These are phyloP conservation scores for Endoconidiophora laricicola DNA, from an alignment of 2,329 filamentous ascomycete species.

Conservation along the genomic window DNA sequence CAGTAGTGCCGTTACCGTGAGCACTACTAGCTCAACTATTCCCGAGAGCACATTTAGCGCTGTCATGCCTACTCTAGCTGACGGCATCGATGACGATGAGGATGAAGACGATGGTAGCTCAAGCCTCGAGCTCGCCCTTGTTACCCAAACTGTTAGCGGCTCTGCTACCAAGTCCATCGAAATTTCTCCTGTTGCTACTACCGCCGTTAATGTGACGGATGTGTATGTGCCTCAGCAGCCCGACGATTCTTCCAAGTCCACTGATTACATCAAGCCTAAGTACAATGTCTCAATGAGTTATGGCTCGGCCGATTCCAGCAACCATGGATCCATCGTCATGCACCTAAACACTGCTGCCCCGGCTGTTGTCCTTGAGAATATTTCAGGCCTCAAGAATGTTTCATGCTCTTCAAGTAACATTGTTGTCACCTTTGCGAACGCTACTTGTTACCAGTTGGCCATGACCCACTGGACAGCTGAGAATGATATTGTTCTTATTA, in stretches of 20 bases:
- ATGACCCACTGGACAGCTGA: conserved; percentile 14
- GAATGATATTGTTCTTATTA: conserved; percentile 23
- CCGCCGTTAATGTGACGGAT: conserved; percentile 8
- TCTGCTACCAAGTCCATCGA: neutral
- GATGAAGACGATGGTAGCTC: too few relatives aligned
- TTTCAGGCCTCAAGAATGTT: conserved; percentile 14
- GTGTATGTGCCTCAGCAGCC: conserved; percentile 15
- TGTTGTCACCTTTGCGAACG: conserved; percentile 14
- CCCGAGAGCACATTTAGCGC: too few relatives aligned
- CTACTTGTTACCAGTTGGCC: conserved; percentile 13
- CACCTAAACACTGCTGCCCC: conserved; percentile 15
- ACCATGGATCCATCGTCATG: conserved; percentile 16
- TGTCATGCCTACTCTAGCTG: too few relatives aligned
- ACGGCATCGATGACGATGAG: too few relatives aligned
- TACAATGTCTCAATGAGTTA: conserved; percentile 8
- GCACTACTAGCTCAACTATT: neutral
- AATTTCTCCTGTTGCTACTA: neutral
- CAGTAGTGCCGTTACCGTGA: neutral
- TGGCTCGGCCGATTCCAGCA: conserved; percentile 13
- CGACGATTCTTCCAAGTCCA: conserved; percentile 14
- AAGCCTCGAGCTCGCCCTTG: neutral
- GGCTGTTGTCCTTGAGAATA: conserved; percentile 15
- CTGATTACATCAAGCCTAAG: conserved; percentile 1
- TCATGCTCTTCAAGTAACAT: conserved; percentile 13
- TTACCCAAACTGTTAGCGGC: too few relatives aligned